These are phyloP conservation scores for Pelargonium fulgidum DNA, from an alignment of 441 rosid species.

Conservation along the genomic window DNA sequence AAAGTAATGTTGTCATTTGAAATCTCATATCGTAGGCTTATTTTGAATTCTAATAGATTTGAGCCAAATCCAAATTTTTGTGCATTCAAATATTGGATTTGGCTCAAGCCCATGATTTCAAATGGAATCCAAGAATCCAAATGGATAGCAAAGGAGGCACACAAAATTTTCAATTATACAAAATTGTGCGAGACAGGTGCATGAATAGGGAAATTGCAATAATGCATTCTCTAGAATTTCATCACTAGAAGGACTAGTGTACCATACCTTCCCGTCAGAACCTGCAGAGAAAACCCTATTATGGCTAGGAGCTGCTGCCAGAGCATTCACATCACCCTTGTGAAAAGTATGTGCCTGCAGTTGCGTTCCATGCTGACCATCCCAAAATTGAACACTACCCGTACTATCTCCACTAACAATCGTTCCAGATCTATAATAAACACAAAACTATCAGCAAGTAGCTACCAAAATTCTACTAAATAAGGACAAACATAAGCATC, in stretches of 20 bases:
- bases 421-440: slow-evolving; percentile 55
- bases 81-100: too few species aligned
- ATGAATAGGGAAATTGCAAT: not conserved
- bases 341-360: slow-evolving; percentile 73
- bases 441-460: slow-evolving; percentile 18
- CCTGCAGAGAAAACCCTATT: slow-evolving; percentile 89
- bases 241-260: not conserved
- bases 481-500: not conserved
- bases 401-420: slow-evolving; percentile 91
- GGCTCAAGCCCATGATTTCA: too few species aligned
- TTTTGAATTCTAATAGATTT: too few species aligned
- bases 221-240: not conserved
- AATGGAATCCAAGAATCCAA: too few species aligned
- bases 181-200: not conserved
- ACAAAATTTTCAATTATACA: not conserved
- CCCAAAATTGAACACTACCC: slow-evolving; percentile 94
- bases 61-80: too few species aligned
- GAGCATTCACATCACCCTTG: slow-evolving; percentile 87
- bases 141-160: not conserved
- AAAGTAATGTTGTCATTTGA: too few species aligned
- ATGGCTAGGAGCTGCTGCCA: slow-evolving; percentile 80
- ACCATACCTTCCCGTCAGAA: slow-evolving; percentile 83
- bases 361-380: slow-evolving; percentile 75
- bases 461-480: not conserved
- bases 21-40: too few species aligned